Evolutionary conservation across 108 stramenopile genomes (phyloP).

Genomic region (Cyclotella sp.): DNA sequence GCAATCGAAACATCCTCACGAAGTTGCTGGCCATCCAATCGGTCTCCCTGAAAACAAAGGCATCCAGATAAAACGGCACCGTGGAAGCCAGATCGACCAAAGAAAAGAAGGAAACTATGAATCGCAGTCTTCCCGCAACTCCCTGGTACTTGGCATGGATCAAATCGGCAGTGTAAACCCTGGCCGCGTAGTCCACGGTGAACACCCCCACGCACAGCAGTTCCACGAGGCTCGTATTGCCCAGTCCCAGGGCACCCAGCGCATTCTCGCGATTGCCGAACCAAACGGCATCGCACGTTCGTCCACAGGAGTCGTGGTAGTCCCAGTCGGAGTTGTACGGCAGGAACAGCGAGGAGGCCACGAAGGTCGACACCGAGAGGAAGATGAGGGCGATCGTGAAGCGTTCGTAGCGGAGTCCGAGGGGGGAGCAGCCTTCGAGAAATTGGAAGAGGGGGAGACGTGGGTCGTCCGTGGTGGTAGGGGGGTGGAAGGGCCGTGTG

Average conservation of each 20-base stretch:
- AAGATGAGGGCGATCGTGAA: conserved; percentile 86
- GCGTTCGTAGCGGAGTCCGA: conserved; percentile 74
- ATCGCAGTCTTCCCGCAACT: conserved; percentile 53
- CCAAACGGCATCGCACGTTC: conserved; percentile 74
- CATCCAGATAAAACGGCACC: conserved; percentile 89
- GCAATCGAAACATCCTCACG: conserved; percentile 90
- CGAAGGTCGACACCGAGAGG: conserved; percentile 79
- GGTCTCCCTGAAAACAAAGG: conserved; percentile 67
- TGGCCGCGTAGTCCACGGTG: conserved; percentile 79
- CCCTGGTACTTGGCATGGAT: conserved; percentile 60
- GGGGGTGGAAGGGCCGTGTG: neutral
- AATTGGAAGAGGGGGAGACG: conserved; percentile 60
- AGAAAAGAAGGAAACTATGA: conserved; percentile 68
- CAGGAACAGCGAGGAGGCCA: conserved; percentile 75
- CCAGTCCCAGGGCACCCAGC: conserved; percentile 59
- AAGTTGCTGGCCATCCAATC: conserved; percentile 78
- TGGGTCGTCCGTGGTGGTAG: neutral
- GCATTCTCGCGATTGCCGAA: conserved; percentile 81
- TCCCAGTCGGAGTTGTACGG: conserved; percentile 66
- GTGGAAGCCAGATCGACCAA: conserved; percentile 87
- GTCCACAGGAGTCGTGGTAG: conserved; percentile 49
- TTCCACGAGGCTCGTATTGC: conserved; percentile 72
- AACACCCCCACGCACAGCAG: conserved; percentile 76
- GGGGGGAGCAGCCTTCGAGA: conserved; percentile 78
- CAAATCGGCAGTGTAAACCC: conserved; percentile 72